Evolutionary conservation across 2,329 filamentous ascomycete genomes (phyloP).

Genomic region (Phaeosphaeriaceae sp.): DNA sequence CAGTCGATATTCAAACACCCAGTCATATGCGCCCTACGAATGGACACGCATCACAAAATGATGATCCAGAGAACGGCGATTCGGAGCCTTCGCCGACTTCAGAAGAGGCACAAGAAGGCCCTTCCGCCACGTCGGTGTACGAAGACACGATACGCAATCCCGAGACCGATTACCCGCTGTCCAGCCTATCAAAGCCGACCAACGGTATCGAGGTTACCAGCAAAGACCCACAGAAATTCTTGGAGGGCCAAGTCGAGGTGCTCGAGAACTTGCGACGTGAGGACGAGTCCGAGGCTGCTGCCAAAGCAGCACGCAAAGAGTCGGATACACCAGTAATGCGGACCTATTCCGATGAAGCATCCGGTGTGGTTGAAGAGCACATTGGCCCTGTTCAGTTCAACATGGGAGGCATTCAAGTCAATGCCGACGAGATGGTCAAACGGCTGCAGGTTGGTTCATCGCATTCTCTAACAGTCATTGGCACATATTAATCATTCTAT

Average conservation of each 20-base stretch:
- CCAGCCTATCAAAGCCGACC: slow-evolving; percentile 51
- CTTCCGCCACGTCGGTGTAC: slow-evolving; percentile 74
- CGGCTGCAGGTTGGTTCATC: slow-evolving; percentile 72
- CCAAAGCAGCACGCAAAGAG: slow-evolving; percentile 44
- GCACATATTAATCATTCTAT: slow-evolving; percentile 15
- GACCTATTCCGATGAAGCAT: slow-evolving; percentile 34
- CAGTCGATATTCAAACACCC: slow-evolving; percentile 73
- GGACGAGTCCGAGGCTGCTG: slow-evolving; percentile 63
- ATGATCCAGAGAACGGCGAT: slow-evolving; percentile 15
- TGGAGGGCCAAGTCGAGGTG: slow-evolving; percentile 75
- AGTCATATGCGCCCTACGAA: slow-evolving; percentile 32
- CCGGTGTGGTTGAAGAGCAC: slow-evolving; percentile 61
- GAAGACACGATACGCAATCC: slow-evolving; percentile 82
- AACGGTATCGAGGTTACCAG: slow-evolving; percentile 67
- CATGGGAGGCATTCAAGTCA: slow-evolving; percentile 95
- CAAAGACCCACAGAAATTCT: slow-evolving; percentile 79
- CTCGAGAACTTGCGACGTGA: slow-evolving; percentile 71
- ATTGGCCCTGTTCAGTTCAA: slow-evolving; percentile 97
- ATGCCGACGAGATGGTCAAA: slow-evolving; percentile 91
- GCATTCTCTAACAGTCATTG: not conserved
- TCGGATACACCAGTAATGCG: slow-evolving; percentile 30
- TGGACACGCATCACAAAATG: slow-evolving; percentile 25
- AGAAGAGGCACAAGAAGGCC: slow-evolving; percentile 38
- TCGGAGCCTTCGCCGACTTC: slow-evolving; percentile 6
- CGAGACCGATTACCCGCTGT: slow-evolving; percentile 58